Conservation (phyloP, 1,139 yeast genomes). For the Arxiozyma slooffiae region DNA sequence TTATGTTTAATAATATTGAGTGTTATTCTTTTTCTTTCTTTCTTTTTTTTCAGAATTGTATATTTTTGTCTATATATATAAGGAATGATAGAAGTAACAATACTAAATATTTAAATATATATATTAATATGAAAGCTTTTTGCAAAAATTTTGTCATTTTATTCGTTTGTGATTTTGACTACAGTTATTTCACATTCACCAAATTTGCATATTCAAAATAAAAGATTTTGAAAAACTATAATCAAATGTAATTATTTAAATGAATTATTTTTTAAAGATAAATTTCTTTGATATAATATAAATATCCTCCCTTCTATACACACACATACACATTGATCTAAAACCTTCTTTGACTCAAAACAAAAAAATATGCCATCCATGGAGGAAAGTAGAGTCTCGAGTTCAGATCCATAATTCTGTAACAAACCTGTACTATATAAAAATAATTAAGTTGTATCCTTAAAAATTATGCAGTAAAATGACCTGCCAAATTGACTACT, state of each 20-base stretch:
- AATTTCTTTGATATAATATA: constrained; percentile 21
- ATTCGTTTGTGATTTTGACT: neutral
- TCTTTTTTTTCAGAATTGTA: neutral
- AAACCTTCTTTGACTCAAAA: constrained; percentile 35
- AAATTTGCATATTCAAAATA: neutral
- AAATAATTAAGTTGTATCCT: constrained; percentile 38
- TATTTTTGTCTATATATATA: neutral
- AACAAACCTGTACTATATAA: constrained; percentile 52
- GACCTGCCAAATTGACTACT: constrained; percentile 78
- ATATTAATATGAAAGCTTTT: neutral
- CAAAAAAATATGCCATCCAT: constrained; percentile 27
- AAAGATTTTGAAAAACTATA: no score
- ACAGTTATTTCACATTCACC: neutral
- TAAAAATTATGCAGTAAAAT: constrained; percentile 70
- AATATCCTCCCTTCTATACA: no score
- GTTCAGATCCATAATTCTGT: constrained; percentile 65
- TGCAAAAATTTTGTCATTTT: neutral
- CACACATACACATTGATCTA: constrained; percentile 25
- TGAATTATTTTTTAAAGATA: neutral
- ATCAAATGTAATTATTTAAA: neutral
- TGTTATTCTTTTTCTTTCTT: no score
- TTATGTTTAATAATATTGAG: no score
- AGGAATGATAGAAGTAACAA: no score
- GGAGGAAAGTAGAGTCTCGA: constrained; percentile 56
- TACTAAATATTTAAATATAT: no score